These are phyloP conservation scores for Alternaria brassicae DNA, from an alignment of 2,329 filamentous ascomycete species.

Conservation along the genomic window DNA sequence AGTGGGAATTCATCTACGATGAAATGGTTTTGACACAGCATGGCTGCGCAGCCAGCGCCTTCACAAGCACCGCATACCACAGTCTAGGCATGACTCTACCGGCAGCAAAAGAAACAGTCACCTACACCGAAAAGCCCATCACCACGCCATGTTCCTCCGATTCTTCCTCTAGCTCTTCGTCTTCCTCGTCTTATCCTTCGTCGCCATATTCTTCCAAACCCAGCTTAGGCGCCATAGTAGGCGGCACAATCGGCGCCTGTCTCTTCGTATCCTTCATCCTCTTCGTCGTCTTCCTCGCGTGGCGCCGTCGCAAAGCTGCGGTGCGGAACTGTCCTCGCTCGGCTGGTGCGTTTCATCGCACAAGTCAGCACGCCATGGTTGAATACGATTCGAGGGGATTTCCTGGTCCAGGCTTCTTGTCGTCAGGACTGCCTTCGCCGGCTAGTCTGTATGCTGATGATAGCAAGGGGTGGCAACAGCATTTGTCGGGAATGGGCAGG, in stretches of 20 bases:
- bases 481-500: slow-evolving; percentile 13
- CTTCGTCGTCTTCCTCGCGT: slow-evolving; percentile 31
- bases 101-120: slow-evolving; percentile 6
- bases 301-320: slow-evolving; percentile 19
- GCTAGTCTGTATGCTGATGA: slow-evolving; percentile 1
- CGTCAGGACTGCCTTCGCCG: not conserved
- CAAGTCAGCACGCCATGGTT: slow-evolving; percentile 6
- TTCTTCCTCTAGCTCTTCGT: not conserved
- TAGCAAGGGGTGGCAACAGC: slow-evolving; percentile 13
- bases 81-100: slow-evolving; percentile 9
- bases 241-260: slow-evolving; percentile 43
- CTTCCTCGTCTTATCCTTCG: slow-evolving; percentile 1
- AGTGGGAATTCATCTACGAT: slow-evolving; percentile 37
- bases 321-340: not conserved
- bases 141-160: not conserved
- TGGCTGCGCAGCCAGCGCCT: slow-evolving; percentile 34
- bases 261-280: slow-evolving; percentile 33
- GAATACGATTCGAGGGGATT: slow-evolving; percentile 20
- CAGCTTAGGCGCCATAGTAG: slow-evolving; percentile 41
- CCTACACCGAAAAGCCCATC: slow-evolving; percentile 7
- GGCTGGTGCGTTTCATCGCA: not conserved
- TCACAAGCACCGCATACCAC: slow-evolving; percentile 29
- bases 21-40: slow-evolving; percentile 40
- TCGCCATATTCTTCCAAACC: slow-evolving; percentile 18
- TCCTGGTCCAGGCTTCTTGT: not conserved